phyloP scores from a whole-genome alignment of 106 monocot genomes.

The Acorus gramineus region DNA sequence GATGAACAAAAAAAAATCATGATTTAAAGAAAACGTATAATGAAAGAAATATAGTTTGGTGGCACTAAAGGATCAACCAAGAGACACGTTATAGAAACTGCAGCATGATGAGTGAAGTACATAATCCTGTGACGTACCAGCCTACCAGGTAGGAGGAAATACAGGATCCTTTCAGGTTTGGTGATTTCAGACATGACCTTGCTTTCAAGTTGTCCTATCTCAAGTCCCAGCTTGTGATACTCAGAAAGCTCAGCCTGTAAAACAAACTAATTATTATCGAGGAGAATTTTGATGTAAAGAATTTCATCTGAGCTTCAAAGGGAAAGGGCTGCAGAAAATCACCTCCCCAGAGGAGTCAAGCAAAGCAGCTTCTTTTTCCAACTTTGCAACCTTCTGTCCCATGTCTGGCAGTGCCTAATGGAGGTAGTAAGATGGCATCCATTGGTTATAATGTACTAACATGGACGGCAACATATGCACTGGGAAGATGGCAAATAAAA shows the following conservation, averaged over 20 bases:
- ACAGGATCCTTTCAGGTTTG: conserved; percentile 77
- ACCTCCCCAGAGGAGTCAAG: conserved; percentile 96
- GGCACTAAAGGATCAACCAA: too few relatives aligned
- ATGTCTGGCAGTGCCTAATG: conserved; percentile 73
- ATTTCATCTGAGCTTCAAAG: not conserved
- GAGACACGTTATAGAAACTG: too few relatives aligned
- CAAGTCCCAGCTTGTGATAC: conserved; percentile 80
- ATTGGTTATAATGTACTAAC: too few relatives aligned
- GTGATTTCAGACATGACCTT: conserved; percentile 91
- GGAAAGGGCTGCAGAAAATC: conserved; percentile 3
- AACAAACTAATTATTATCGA: not conserved
- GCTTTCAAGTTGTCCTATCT: conserved; percentile 74
- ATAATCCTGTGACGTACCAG: conserved; percentile 43
- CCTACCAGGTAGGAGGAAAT: conserved; percentile 79
- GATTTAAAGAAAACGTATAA: too few relatives aligned
- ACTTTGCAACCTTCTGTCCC: conserved; percentile 41
- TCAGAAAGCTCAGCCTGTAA: conserved; percentile 67
- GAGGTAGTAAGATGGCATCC: not conserved
- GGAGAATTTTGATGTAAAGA: not conserved
- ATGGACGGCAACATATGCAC: too few relatives aligned
- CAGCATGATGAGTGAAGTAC: not conserved
- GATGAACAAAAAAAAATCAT: too few relatives aligned
- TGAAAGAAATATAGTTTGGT: too few relatives aligned
- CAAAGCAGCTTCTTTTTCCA: conserved; percentile 77
- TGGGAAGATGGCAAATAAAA: not conserved